Conservation (phyloP, 2,329 filamentous ascomycete genomes). For the Alternaria brassicicola region DNA sequence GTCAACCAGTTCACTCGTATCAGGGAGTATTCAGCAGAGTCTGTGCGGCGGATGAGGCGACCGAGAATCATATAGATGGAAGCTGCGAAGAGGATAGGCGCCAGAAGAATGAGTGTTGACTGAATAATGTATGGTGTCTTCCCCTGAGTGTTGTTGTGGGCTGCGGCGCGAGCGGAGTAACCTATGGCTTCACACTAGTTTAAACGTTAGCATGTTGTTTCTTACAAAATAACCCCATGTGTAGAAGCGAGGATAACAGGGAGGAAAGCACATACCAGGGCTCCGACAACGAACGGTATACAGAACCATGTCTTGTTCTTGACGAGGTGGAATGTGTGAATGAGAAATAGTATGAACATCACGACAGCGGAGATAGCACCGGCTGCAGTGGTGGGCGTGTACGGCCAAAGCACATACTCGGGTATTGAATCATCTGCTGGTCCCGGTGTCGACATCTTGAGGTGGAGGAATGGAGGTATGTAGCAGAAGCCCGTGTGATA, state of each 20-base stretch:
- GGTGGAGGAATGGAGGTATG: background rate
- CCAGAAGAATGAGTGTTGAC: conserved; percentile 40
- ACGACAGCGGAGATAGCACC: conserved; percentile 57
- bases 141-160: conserved; percentile 40
- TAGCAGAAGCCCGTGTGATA: background rate
- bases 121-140: conserved; percentile 49
- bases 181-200: conserved; percentile 49
- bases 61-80: conserved; percentile 57
- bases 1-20: conserved; percentile 57
- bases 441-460: conserved; percentile 21
- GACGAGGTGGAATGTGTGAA: conserved; percentile 54
- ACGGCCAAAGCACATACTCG: conserved; percentile 45
- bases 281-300: conserved; percentile 56
- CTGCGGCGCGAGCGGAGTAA: conserved; percentile 48
- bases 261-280: conserved; percentile 28
- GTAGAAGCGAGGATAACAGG: conserved; percentile 47
- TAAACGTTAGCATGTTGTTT: background rate
- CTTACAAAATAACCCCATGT: conserved; percentile 10
- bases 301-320: conserved; percentile 59
- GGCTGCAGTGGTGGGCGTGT: conserved; percentile 55
- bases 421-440: conserved; percentile 17
- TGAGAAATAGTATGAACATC: conserved; percentile 53
- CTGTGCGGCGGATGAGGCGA: conserved; percentile 50
- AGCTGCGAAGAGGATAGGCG: conserved; percentile 56
- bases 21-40: conserved; percentile 53